A percentile compares a stretch with the other conserved stretches of the same genome.
These are phyloP conservation scores for Termitomyces sp. DNA, from an alignment of 768 basidiomycete genomes.

Conservation along the genomic window DNA sequence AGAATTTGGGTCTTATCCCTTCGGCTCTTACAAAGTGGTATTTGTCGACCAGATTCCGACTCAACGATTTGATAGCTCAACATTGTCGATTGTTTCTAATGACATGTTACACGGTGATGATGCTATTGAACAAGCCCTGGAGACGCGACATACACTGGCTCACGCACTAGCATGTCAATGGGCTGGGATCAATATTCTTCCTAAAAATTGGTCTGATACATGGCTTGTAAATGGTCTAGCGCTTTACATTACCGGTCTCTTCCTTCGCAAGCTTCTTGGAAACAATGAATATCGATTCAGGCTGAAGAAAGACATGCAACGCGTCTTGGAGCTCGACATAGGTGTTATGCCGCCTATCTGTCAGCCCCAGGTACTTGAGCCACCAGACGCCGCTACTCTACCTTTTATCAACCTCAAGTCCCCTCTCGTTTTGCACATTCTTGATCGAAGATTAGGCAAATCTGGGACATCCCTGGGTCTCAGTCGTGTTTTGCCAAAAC, in stretches of 20 bases:
- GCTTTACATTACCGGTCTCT: slow-evolving; percentile 85
- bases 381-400: slow-evolving; percentile 72
- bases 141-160: slow-evolving; percentile 79
- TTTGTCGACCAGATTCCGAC: slow-evolving; percentile 87
- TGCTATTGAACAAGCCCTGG: slow-evolving; percentile 89
- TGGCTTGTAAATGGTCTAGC: slow-evolving; percentile 97
- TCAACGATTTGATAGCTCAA: slow-evolving; percentile 80
- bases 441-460: slow-evolving; percentile 90
- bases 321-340: slow-evolving; percentile 81
- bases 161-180: slow-evolving; percentile 94
- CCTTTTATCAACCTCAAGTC: slow-evolving; percentile 94
- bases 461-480: slow-evolving; percentile 93
- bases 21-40: slow-evolving; percentile 88
- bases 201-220: slow-evolving; percentile 86
- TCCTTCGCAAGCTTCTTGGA: slow-evolving; percentile 81
- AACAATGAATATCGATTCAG: slow-evolving; percentile 97
- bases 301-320: slow-evolving; percentile 94
- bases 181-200: slow-evolving; percentile 94
- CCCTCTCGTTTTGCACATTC: slow-evolving; percentile 92
- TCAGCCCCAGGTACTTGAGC: slow-evolving; percentile 79
- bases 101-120: slow-evolving; percentile 86
- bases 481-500: slow-evolving; percentile 89
- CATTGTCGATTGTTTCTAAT: slow-evolving; percentile 69
- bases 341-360: slow-evolving; percentile 92
- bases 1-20: slow-evolving; percentile 95